These are phyloP conservation scores for Globisporangium solare DNA, from an alignment of 352 stramenopile genomes.

Conservation along the genomic window DNA sequence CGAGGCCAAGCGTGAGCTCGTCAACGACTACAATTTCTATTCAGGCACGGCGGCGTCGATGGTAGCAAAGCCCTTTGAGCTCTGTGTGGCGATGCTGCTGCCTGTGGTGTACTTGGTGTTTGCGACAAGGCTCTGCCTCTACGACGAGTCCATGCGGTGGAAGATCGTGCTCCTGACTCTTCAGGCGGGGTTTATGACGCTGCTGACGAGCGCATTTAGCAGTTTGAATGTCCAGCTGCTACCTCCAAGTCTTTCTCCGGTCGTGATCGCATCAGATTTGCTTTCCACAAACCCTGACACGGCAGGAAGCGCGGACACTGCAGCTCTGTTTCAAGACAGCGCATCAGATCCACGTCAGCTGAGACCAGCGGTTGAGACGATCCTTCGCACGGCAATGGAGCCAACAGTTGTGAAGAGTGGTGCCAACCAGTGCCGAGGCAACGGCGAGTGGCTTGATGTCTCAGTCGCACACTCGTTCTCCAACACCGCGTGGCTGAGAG, in stretches of 20 bases:
- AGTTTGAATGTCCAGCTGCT: slow-evolving; percentile 40
- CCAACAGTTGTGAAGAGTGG: slow-evolving; percentile 18
- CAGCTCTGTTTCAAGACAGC: neutral
- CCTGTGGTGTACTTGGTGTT: slow-evolving; percentile 39
- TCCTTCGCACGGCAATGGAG: slow-evolving; percentile 30
- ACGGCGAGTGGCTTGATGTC: slow-evolving; percentile 27
- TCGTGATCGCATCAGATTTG: slow-evolving; percentile 27
- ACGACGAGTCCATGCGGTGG: slow-evolving; percentile 41
- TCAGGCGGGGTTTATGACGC: slow-evolving; percentile 20
- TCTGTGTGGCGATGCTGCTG: slow-evolving; percentile 30
- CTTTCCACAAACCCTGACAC: slow-evolving; percentile 5
- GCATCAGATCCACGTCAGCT: slow-evolving; percentile 15
- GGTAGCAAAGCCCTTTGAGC: slow-evolving; percentile 36
- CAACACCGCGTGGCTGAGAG: slow-evolving; percentile 25
- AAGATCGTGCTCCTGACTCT: slow-evolving; percentile 17
- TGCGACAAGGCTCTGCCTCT: slow-evolving; percentile 28
- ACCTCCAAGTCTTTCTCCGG: slow-evolving; percentile 18
- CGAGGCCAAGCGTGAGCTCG: slow-evolving; percentile 9
- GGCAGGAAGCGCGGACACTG: neutral
- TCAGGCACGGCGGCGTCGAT: slow-evolving; percentile 29
- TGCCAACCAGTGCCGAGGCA: slow-evolving; percentile 19
- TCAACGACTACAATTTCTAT: slow-evolving; percentile 54
- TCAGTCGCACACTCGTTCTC: slow-evolving; percentile 30
- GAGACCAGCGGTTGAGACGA: slow-evolving; percentile 23
- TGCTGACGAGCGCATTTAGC: slow-evolving; percentile 43